Evolutionary conservation across 345 rosid species (phyloP).

Genomic region (Eutrema heterophyllum): DNA sequence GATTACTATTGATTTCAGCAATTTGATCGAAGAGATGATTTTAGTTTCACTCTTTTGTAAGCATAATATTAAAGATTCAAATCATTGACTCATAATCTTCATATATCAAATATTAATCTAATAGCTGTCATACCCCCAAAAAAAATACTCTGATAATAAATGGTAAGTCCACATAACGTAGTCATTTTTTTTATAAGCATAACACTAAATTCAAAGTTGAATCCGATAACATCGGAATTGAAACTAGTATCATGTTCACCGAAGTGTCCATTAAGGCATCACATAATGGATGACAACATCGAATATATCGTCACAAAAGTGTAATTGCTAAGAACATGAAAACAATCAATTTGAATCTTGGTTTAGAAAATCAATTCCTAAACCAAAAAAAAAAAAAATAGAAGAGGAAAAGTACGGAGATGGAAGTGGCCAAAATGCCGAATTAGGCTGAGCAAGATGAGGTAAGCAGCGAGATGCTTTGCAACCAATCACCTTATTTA

Average conservation of each 20-base stretch:
- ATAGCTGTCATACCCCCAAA: no score
- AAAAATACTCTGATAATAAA: no score
- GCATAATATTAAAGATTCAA: no score
- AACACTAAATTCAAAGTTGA: no score
- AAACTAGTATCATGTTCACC: background rate
- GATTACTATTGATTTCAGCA: no score
- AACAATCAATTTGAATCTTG: background rate
- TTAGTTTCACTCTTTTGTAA: no score
- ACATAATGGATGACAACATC: background rate
- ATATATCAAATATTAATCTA: no score
- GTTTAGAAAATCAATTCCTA: background rate
- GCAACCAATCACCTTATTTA: slow-evolving; percentile 7
- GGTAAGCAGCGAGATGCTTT: slow-evolving; percentile 22
- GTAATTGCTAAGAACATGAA: background rate
- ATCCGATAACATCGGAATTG: no score
- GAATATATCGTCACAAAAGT: background rate
- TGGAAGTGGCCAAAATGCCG: slow-evolving; percentile 6
- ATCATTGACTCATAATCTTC: no score
- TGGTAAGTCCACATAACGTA: background rate
- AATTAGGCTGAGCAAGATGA: slow-evolving; percentile 17
- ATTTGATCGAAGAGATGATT: no score
- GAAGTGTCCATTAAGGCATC: background rate
- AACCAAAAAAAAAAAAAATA: background rate
- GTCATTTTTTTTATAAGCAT: background rate
- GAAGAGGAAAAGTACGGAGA: background rate